These are phyloP conservation scores for Cyberlindnera subsufficiens DNA, from an alignment of 805 yeast genomes.

Conservation along the genomic window DNA sequence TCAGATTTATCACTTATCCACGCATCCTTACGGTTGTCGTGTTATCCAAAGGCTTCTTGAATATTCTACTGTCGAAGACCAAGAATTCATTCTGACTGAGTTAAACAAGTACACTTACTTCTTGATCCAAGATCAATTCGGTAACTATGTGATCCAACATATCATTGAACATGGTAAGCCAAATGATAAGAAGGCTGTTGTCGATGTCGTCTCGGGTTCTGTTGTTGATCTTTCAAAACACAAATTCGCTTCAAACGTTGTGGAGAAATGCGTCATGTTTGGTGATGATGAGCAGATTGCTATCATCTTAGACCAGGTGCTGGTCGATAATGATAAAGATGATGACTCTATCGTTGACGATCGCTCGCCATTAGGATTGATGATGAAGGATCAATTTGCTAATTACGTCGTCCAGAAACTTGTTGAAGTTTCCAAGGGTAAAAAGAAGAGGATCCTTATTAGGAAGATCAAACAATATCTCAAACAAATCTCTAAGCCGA, in stretches of 20 bases:
- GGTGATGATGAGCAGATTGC: slow-evolving; percentile 62
- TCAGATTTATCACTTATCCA: slow-evolving; percentile 76
- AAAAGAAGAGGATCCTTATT: slow-evolving; percentile 64
- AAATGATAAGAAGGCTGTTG: slow-evolving; percentile 54
- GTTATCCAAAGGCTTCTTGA: slow-evolving; percentile 92
- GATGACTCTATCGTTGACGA: slow-evolving; percentile 45
- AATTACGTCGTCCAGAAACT: slow-evolving; percentile 95
- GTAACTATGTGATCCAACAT: slow-evolving; percentile 96
- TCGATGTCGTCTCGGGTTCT: slow-evolving; percentile 61
- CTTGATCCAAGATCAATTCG: slow-evolving; percentile 92
- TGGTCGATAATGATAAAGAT: slow-evolving; percentile 40
- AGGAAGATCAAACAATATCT: slow-evolving; percentile 74
- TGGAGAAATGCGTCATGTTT: slow-evolving; percentile 82
- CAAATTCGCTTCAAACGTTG: slow-evolving; percentile 96
- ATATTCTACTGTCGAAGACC: slow-evolving; percentile 61
- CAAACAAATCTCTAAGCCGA: slow-evolving; percentile 61
- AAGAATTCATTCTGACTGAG: slow-evolving; percentile 60
- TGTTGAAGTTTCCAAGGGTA: slow-evolving; percentile 72
- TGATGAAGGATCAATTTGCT: slow-evolving; percentile 98
- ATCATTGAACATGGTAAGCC: slow-evolving; percentile 77
- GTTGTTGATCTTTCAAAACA: slow-evolving; percentile 87
- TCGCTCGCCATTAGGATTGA: slow-evolving; percentile 67
- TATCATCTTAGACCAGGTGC: slow-evolving; percentile 59
- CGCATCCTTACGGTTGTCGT: slow-evolving; percentile 97
- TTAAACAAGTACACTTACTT: slow-evolving; percentile 65